These are phyloP conservation scores for Backusella psychrophila DNA, from an alignment of 192 early-diverging fungal genomes.

Conservation along the genomic window DNA sequence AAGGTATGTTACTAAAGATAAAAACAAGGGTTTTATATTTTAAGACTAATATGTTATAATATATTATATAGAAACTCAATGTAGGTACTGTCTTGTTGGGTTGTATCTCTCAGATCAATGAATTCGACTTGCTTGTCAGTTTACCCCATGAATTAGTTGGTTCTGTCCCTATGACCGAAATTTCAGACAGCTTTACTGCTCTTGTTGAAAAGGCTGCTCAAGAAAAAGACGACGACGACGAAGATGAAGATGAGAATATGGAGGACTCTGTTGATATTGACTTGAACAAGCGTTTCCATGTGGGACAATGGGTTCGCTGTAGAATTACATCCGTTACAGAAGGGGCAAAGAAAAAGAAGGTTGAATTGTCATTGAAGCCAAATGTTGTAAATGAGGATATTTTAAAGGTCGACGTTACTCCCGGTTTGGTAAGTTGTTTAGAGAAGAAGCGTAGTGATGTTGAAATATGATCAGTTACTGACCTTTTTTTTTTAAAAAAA, in stretches of 20 bases:
- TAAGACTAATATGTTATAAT: neutral
- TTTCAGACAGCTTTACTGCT: constrained; percentile 71
- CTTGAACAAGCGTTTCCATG: constrained; percentile 61
- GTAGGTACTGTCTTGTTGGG: constrained; percentile 78
- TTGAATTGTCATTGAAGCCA: constrained; percentile 80
- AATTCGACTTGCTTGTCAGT: constrained; percentile 77
- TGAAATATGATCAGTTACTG: neutral
- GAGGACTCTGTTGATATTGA: constrained; percentile 37
- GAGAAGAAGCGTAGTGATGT: neutral
- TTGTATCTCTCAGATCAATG: constrained; percentile 74
- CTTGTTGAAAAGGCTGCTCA: constrained; percentile 66
- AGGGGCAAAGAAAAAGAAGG: constrained; percentile 42
- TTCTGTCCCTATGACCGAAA: constrained; percentile 82
- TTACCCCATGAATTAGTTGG: constrained; percentile 86
- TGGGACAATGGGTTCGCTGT: constrained; percentile 88
- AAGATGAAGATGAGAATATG: constrained; percentile 40
- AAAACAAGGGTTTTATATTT: neutral
- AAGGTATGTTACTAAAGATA: constrained; percentile 42
- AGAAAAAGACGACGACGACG: constrained; percentile 51
- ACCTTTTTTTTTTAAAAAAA: neutral
- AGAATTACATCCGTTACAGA: constrained; percentile 46
- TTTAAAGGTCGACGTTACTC: constrained; percentile 57
- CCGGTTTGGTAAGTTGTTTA: constrained; percentile 57
- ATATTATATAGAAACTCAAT: constrained; percentile 51
- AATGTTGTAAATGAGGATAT: constrained; percentile 74